Conservation (phyloP, 345 rosid genomes). For the Mangifera indica region DNA sequence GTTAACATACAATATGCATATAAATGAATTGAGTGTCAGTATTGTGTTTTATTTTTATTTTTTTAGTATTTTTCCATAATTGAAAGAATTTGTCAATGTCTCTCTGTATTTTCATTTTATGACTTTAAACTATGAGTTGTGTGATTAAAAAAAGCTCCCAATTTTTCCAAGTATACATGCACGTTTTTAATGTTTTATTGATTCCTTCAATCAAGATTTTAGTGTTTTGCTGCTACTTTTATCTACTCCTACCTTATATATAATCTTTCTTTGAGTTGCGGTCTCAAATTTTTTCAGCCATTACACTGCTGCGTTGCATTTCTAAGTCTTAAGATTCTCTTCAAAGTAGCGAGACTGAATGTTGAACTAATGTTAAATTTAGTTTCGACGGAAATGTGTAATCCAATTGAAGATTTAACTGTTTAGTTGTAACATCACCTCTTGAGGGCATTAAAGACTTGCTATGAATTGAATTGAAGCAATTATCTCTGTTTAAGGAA, state of each 20-base stretch:
- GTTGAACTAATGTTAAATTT: no score
- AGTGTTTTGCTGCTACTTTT: conserved; percentile 8
- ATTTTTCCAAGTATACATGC: background rate
- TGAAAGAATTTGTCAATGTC: conserved; percentile 16
- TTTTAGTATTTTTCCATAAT: background rate
- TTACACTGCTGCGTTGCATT: no score
- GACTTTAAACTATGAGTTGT: background rate
- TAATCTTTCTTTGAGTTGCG: background rate
- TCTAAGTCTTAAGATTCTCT: no score
- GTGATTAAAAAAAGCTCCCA: background rate
- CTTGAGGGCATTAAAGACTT: no score
- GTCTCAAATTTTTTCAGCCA: background rate
- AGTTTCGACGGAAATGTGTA: no score
- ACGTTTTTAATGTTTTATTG: no score
- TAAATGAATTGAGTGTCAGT: background rate
- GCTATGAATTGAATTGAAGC: no score
- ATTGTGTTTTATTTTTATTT: background rate
- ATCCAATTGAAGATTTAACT: no score
- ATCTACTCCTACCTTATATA: background rate
- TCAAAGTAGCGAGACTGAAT: no score
- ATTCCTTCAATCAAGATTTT: background rate
- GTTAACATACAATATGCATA: background rate
- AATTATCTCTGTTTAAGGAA: no score
- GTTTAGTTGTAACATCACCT: no score
- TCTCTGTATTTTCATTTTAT: conserved; percentile 7